Percentiles rank a stretch among this genome's conserved stretches.
phyloP scores from a whole-genome alignment of 2,329 filamentous ascomycete genomes.

The Fonsecaea pedrosoi region DNA sequence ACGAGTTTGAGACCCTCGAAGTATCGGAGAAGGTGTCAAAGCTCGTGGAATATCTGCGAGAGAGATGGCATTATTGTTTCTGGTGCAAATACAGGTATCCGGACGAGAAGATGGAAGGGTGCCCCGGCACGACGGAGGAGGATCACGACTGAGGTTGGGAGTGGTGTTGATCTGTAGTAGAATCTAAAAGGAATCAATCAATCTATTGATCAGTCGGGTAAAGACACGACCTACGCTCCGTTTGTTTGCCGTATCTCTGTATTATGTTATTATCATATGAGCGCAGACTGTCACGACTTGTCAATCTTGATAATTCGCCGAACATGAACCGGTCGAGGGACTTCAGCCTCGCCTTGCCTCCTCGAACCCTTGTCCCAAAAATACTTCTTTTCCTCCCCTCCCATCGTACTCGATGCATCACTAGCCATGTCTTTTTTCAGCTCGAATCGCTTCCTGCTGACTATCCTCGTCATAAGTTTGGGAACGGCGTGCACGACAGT shows the following conservation, averaged over 20 bases:
- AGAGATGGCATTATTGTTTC: conserved; percentile 83
- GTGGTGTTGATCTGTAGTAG: too few species aligned
- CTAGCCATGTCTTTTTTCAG: conserved; percentile 29
- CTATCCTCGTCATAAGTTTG: conserved; percentile 24
- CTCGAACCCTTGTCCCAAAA: too few species aligned
- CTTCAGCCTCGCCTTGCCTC: conserved; percentile 22
- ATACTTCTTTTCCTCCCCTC: background rate
- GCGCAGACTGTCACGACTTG: background rate
- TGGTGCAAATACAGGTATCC: conserved; percentile 91
- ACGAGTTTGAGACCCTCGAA: conserved; percentile 76
- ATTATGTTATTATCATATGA: background rate
- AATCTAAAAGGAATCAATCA: too few species aligned
- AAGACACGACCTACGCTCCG: too few species aligned
- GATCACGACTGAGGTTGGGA: conserved; percentile 67
- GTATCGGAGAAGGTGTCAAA: conserved; percentile 69
- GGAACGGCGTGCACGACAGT: conserved; percentile 26
- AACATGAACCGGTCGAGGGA: background rate
- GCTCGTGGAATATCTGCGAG: conserved; percentile 72
- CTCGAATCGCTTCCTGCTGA: conserved; percentile 28
- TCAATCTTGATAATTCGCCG: conserved; percentile 8
- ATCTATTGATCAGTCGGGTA: too few species aligned
- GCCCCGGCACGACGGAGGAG: conserved; percentile 85
- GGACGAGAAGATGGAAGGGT: conserved; percentile 77
- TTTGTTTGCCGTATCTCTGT: background rate
- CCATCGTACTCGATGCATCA: conserved; percentile 1